Percentiles rank a stretch among this genome's conserved stretches.
phyloP scores from a whole-genome alignment of 257 asterid species.

The Euphrasia confusa region DNA sequence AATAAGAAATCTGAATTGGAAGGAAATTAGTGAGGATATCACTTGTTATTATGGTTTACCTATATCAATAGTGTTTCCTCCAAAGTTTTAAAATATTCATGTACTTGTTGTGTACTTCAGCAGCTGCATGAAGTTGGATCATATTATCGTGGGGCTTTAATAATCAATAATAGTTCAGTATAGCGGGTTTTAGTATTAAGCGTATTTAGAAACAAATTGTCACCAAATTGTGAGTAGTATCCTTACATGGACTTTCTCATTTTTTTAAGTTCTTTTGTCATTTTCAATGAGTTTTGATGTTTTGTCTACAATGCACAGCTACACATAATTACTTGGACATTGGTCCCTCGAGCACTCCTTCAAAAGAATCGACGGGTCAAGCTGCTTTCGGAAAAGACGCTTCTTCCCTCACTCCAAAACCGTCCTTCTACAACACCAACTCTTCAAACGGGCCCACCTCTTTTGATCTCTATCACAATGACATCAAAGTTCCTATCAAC shows the following conservation, averaged over 20 bases:
- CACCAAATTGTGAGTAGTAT: no score
- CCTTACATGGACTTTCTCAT: no score
- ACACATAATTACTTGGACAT: constrained; percentile 49
- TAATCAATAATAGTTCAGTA: no score
- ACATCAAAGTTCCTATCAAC: constrained; percentile 28
- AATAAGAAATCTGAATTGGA: background rate
- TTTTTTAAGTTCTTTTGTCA: no score
- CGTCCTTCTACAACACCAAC: constrained; percentile 48
- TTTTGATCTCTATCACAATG: constrained; percentile 40
- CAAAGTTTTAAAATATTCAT: background rate
- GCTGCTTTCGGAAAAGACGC: constrained; percentile 37
- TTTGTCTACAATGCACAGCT: constrained; percentile 27
- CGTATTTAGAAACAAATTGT: no score
- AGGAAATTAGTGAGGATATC: background rate
- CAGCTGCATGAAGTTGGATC: background rate
- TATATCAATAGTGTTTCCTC: background rate
- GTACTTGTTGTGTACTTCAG: background rate
- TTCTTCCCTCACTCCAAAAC: constrained; percentile 33
- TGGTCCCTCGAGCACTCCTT: constrained; percentile 31
- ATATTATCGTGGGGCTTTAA: no score
- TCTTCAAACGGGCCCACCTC: constrained; percentile 41
- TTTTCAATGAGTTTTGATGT: background rate
- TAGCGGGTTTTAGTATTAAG: no score
- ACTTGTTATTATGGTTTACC: background rate
- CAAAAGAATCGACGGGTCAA: constrained; percentile 36